These are phyloP conservation scores for Trichoderma asperelloides DNA, from an alignment of 495 filamentous ascomycete species.

Conservation along the genomic window DNA sequence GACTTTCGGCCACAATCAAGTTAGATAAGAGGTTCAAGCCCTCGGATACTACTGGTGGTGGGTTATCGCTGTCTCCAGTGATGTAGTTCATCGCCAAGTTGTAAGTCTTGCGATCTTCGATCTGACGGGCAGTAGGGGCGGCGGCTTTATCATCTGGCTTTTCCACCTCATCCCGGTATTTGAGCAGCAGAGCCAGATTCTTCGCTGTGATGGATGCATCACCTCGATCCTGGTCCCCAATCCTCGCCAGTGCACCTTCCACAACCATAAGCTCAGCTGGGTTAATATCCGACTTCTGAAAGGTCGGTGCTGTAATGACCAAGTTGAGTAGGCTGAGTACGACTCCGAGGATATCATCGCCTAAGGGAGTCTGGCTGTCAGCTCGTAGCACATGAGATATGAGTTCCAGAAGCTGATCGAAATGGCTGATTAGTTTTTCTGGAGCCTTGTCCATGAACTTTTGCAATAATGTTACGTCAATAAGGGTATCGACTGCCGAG, in stretches of 20 bases:
- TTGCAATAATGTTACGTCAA: constrained; percentile 56
- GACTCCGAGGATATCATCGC: constrained; percentile 46
- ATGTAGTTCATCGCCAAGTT: constrained; percentile 64
- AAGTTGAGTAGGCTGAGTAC: constrained; percentile 61
- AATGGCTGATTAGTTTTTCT: constrained; percentile 56
- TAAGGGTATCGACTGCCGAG: constrained; percentile 37
- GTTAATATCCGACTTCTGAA: constrained; percentile 41
- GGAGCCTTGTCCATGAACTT: constrained; percentile 58
- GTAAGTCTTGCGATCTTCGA: constrained; percentile 62
- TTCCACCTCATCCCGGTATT: constrained; percentile 43
- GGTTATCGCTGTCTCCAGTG: constrained; percentile 47
- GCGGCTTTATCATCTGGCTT: constrained; percentile 23
- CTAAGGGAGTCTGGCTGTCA: constrained; percentile 14
- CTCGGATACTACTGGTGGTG: constrained; percentile 69
- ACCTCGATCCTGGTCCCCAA: constrained; percentile 23
- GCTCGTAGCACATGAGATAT: constrained; percentile 47
- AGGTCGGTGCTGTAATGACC: constrained; percentile 54
- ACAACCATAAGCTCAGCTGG: constrained; percentile 38
- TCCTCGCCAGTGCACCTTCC: constrained; percentile 39
- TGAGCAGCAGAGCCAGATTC: constrained; percentile 49
- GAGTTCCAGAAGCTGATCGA: constrained; percentile 53
- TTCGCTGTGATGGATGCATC: constrained; percentile 43
- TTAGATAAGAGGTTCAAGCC: constrained; percentile 62
- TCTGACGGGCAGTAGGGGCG: constrained; percentile 28
- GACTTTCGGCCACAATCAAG: constrained; percentile 51